phyloP scores from a whole-genome alignment of 148 eudicot genomes.

The Cornus suecica region DNA sequence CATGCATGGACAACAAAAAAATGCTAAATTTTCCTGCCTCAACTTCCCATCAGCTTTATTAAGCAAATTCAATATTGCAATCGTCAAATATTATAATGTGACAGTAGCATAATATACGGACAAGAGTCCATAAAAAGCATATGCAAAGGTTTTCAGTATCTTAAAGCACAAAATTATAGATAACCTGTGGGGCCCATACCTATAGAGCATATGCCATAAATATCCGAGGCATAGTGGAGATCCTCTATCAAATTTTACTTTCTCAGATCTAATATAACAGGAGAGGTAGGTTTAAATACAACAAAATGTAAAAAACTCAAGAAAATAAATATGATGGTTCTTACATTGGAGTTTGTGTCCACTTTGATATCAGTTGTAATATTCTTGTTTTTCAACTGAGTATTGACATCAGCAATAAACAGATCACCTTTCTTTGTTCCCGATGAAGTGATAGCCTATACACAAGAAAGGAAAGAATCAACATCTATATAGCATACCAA shows the following conservation, averaged over 20 bases:
- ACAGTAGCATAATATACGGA: neutral
- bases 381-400: conserved; percentile 66
- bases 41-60: neutral
- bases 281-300: neutral
- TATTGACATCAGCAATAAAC: conserved; percentile 66
- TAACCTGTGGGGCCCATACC: too few species aligned
- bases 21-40: too few species aligned
- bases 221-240: neutral
- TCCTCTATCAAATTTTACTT: neutral
- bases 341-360: conserved; percentile 72
- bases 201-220: too few species aligned
- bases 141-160: neutral
- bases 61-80: neutral
- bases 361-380: conserved; percentile 78
- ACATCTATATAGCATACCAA: too few species aligned
- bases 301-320: neutral
- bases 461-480: neutral
- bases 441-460: conserved; percentile 61
- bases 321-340: conserved; percentile 6
- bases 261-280: neutral
- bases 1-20: neutral
- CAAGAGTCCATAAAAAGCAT: too few species aligned
- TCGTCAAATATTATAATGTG: neutral
- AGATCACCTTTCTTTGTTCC: conserved; percentile 69
- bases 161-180: neutral